Conservation (phyloP, 371 early-diverging fungal genomes). For the Fennellomyces sp. region DNA sequence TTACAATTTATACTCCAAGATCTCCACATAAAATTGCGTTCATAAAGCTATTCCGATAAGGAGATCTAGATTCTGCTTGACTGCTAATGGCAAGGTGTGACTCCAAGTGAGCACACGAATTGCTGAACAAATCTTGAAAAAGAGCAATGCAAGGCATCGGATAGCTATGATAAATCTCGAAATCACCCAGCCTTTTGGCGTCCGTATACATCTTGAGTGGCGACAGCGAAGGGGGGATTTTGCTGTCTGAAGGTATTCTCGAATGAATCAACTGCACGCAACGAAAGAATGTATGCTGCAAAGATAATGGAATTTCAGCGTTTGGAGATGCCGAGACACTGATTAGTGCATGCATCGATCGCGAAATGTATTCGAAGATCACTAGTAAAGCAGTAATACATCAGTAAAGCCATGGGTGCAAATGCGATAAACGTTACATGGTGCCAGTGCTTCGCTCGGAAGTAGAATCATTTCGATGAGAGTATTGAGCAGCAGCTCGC, state of each 20-base stretch:
- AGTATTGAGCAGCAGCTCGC: no score
- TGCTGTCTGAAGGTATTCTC: neutral
- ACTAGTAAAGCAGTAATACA: neutral
- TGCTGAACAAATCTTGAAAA: neutral
- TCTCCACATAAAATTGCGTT: no score
- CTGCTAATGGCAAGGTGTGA: no score
- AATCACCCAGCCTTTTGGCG: neutral
- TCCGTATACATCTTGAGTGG: neutral
- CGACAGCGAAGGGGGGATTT: neutral
- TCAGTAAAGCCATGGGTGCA: neutral
- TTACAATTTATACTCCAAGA: no score
- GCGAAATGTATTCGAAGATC: neutral
- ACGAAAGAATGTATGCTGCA: neutral
- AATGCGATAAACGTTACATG: neutral
- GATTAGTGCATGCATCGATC: neutral
- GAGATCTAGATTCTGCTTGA: no score
- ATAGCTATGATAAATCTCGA: neutral
- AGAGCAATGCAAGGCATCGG: slow-evolving; percentile 1
- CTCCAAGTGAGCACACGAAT: no score
- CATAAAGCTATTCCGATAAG: no score
- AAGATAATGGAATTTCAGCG: no score
- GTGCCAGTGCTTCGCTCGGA: neutral
- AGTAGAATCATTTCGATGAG: no score
- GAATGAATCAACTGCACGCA: no score
- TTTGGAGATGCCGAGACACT: neutral